A percentile compares a stretch with the other conserved stretches of the same genome.
Conservation (phyloP, 2,329 filamentous ascomycete genomes). For the Rasamsonia emersonii region DNA sequence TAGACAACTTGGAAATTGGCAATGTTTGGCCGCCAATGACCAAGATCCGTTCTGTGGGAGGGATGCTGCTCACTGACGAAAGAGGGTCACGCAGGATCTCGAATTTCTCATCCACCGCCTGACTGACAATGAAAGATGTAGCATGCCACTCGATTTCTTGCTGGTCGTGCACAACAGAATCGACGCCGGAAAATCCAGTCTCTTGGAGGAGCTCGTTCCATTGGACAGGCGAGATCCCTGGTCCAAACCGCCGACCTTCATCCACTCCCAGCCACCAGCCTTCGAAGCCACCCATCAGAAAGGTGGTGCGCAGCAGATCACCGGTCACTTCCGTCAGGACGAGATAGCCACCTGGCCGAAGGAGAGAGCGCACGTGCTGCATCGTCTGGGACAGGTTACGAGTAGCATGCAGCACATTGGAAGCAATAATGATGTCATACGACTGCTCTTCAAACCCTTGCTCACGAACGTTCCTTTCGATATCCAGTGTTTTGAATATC, state of each 20-base stretch:
- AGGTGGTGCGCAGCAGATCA: conserved; percentile 7
- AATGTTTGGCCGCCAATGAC: too few relatives aligned
- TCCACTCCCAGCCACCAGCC: conserved; percentile 31
- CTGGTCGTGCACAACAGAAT: conserved; percentile 3
- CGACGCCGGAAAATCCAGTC: conserved; percentile 5
- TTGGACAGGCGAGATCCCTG: conserved; percentile 1
- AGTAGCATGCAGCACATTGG: conserved; percentile 28
- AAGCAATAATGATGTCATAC: conserved; percentile 27
- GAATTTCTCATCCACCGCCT: conserved; percentile 6
- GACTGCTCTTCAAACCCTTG: conserved; percentile 21
- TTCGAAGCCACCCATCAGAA: conserved; percentile 25
- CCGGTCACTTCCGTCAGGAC: conserved; percentile 34
- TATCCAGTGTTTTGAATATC: conserved; percentile 22
- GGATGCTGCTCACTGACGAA: too few relatives aligned
- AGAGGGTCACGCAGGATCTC: conserved; percentile 3
- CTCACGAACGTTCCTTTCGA: conserved; percentile 15
- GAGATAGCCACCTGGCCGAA: conserved; percentile 37
- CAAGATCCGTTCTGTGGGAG: too few relatives aligned
- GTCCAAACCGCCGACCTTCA: conserved; percentile 1
- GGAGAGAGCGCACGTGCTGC: conserved; percentile 17
- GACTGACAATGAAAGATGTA: conserved; percentile 4
- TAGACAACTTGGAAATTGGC: too few relatives aligned
- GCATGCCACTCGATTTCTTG: conserved; percentile 3
- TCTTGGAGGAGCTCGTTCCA: conserved; percentile 3
- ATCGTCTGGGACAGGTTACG: conserved; percentile 13